These are phyloP conservation scores for Suillus paluster DNA, from an alignment of 768 basidiomycete genomes.

Conservation along the genomic window DNA sequence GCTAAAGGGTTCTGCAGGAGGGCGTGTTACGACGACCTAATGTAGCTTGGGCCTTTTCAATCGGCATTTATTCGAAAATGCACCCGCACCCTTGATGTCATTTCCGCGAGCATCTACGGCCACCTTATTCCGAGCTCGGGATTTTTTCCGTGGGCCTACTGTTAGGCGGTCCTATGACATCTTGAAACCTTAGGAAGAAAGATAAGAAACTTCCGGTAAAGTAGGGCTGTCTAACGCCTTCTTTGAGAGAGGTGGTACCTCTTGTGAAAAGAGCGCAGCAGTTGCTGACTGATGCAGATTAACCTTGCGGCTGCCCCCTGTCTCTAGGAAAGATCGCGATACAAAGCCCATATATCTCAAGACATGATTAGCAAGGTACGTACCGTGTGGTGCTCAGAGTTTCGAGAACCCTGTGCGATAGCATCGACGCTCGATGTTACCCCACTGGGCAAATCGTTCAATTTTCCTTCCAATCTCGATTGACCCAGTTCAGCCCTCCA, in stretches of 20 bases:
- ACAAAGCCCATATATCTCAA: not conserved
- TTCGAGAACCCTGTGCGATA: conserved; percentile 3
- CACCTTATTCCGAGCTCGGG: conserved; percentile 1
- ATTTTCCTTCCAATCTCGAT: not conserved
- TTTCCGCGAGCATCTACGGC: not conserved
- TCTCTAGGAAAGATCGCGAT: not conserved
- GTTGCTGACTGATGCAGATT: not conserved
- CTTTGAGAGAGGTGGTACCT: not conserved
- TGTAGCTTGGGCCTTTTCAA: conserved; percentile 12
- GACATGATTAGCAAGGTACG: not conserved
- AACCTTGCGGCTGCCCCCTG: too few species aligned
- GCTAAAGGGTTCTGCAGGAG: not conserved
- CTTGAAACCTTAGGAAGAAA: not conserved
- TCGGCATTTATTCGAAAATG: conserved; percentile 1
- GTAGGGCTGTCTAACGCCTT: not conserved
- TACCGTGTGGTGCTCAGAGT: not conserved
- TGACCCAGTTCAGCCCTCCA: conserved; percentile 1
- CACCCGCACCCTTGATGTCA: conserved; percentile 3
- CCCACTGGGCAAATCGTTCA: not conserved
- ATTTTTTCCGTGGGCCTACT: not conserved
- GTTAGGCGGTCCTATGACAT: not conserved
- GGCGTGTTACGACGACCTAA: conserved; percentile 2
- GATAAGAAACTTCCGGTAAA: not conserved
- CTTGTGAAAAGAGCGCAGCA: not conserved
- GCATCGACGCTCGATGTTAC: not conserved